A percentile compares a stretch with the other conserved stretches of the same genome.
These are phyloP conservation scores for Trichoderma semiorbis DNA, from an alignment of 2,329 filamentous ascomycete genomes.

Conservation along the genomic window DNA sequence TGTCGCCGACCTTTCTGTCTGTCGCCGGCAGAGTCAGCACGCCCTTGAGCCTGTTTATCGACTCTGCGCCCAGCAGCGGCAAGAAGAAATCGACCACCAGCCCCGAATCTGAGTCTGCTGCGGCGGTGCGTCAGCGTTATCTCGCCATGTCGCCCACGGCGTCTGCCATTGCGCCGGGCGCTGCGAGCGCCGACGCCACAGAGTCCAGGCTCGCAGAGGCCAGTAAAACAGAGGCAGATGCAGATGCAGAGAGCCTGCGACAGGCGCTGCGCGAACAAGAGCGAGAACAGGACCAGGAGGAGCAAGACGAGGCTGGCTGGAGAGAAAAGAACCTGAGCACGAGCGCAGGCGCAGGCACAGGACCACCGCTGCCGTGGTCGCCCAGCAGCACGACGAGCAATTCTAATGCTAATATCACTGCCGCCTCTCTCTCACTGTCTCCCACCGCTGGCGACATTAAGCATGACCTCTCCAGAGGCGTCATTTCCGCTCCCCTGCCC, in stretches of 20 bases:
- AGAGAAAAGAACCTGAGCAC: not conserved
- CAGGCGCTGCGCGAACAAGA: not conserved
- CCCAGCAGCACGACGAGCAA: not conserved
- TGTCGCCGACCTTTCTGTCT: slow-evolving; percentile 29
- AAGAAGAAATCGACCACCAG: not conserved
- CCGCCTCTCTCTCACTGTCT: not conserved
- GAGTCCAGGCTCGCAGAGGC: not conserved
- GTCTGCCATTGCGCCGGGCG: not conserved
- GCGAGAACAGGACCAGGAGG: not conserved
- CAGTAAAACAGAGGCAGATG: not conserved
- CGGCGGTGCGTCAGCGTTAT: slow-evolving; percentile 13
- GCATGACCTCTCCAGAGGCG: slow-evolving; percentile 14
- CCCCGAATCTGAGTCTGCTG: not conserved
- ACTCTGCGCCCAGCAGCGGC: slow-evolving; percentile 20
- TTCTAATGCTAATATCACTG: not conserved
- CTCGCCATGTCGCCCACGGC: slow-evolving; percentile 17
- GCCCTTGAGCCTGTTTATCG: slow-evolving; percentile 30
- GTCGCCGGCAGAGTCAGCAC: slow-evolving; percentile 30
- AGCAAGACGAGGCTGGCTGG: not conserved
- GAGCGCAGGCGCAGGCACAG: not conserved
- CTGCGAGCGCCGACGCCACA: not conserved
- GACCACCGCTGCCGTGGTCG: slow-evolving; percentile 6
- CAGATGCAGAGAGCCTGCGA: not conserved
- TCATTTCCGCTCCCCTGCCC: slow-evolving; percentile 15
- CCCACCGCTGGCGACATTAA: not conserved